A percentile compares a stretch with the other conserved stretches of the same genome.
phyloP scores from a whole-genome alignment of 768 basidiomycete species.

The Auricularia heimuer region DNA sequence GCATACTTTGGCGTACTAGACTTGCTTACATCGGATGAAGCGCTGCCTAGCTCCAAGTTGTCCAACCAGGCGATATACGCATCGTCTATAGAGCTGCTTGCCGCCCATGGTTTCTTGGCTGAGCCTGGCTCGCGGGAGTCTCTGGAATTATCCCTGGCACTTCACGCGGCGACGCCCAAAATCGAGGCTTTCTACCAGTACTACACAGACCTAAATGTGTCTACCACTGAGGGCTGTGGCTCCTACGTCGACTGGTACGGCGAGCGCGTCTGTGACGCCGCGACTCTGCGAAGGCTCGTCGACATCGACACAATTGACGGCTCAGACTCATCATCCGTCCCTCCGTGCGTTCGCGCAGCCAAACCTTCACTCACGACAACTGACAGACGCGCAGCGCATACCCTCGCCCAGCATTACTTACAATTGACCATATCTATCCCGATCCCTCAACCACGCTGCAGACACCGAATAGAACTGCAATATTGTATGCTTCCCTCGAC shows the following conservation, averaged over 20 bases:
- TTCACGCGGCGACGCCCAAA: conserved; percentile 71
- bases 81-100: conserved; percentile 41
- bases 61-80: conserved; percentile 46
- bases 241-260: conserved; percentile 88
- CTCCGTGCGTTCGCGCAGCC: not conserved
- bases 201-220: conserved; percentile 33
- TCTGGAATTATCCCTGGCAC: conserved; percentile 62
- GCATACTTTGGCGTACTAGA: conserved; percentile 72
- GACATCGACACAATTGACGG: conserved; percentile 39
- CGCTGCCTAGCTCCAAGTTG: conserved; percentile 21
- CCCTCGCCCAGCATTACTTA: conserved; percentile 40
- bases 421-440: conserved; percentile 72
- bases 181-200: conserved; percentile 77
- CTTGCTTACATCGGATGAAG: conserved; percentile 45
- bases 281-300: conserved; percentile 45
- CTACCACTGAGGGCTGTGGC: conserved; percentile 35
- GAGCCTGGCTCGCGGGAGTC: conserved; percentile 42
- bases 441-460: conserved; percentile 34
- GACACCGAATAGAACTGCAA: conserved; percentile 49
- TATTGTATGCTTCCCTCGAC: conserved; percentile 64
- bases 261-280: conserved; percentile 54
- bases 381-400: conserved; percentile 18
- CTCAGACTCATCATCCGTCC: conserved; percentile 8
- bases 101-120: conserved; percentile 36
- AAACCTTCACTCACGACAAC: not conserved